Percentiles rank a stretch among this genome's conserved stretches.
Conservation (phyloP, 352 stramenopile genomes). For the Phytophthora chlamydospora region DNA sequence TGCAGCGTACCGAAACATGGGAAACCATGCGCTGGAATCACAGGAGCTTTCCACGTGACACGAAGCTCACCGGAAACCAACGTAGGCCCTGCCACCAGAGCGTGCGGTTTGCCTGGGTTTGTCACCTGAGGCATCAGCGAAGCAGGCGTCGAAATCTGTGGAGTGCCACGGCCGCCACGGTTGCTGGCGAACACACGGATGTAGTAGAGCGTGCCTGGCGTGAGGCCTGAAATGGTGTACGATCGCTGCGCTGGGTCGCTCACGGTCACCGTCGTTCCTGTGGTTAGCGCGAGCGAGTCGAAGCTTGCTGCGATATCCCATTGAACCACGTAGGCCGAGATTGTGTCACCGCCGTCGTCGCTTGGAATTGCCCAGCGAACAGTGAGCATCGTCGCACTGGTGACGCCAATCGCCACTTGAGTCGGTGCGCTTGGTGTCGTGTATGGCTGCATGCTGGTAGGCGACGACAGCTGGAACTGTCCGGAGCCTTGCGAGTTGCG, state of each 20-base stretch:
- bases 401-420: constrained; percentile 77
- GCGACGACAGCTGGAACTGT: constrained; percentile 82
- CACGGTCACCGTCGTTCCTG: constrained; percentile 64
- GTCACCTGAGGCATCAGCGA: constrained; percentile 61
- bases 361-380: constrained; percentile 83
- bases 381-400: constrained; percentile 91
- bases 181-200: constrained; percentile 89
- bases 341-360: constrained; percentile 88
- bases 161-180: constrained; percentile 52
- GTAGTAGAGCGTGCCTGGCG: constrained; percentile 84
- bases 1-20: constrained; percentile 69
- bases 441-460: constrained; percentile 90
- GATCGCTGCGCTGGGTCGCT: constrained; percentile 56
- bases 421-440: constrained; percentile 89
- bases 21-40: constrained; percentile 67
- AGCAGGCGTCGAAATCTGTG: constrained; percentile 55
- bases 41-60: constrained; percentile 62
- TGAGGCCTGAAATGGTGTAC: constrained; percentile 87
- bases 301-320: constrained; percentile 94
- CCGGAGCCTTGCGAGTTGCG: constrained; percentile 80
- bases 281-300: constrained; percentile 72
- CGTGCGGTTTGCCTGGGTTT: constrained; percentile 66
- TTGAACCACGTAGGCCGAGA: constrained; percentile 91
- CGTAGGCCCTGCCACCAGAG: constrained; percentile 42
- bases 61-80: constrained; percentile 40